Evolutionary conservation across 2,329 filamentous ascomycete genomes (phyloP), one percentile per base, ranked within the genome.

Genomic region (Fusarium humuli): DNA sequence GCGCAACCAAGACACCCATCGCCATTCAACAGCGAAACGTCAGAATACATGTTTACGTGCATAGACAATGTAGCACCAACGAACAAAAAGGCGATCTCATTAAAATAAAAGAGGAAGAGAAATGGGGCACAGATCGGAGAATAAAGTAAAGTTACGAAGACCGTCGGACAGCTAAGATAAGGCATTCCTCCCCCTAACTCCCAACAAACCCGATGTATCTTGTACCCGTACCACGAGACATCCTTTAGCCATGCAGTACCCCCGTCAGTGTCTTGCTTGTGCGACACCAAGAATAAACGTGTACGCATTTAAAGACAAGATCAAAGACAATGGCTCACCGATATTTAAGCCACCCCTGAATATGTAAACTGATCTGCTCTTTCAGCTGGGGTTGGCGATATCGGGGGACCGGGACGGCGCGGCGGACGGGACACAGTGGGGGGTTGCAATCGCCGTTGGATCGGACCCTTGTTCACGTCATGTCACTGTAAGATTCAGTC

Each of bases 1-100:
- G 66, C 73, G 49, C 73, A 75, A 42, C 73, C 73, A 27, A n/a
- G 47, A 55, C 73, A 75, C 4, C 66, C 67, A 55, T 54, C 67
- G 16, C 40, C 41, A 16, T 53, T 29, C 13, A 48, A 32, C 12
- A 30, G 12, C 7, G 29, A 50, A 49, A 50, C 25, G 20, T 66
- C 65, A 45, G 42, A 58, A 50, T 30, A 57, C 69, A 71, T 69
- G 6, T 6, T 52, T 12, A 44, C 22, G 2, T 25, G 30, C 9
- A 23, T 4, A 10, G 11, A 50, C 12, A 30, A 23, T 18, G 9
- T 4, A 1, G n/a, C 9, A 34, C 7, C 7, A 18, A 16, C 20
- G 11, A 23, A 3, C 8, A 45, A 20, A 14, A n/a, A 23, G 10
- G 8, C n/a, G 14, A 45, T 22, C 6, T 16, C 13, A 30, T 41